Evolutionary conservation across 352 stramenopile species (phyloP).

Genomic region (Pythium apleroticum): DNA sequence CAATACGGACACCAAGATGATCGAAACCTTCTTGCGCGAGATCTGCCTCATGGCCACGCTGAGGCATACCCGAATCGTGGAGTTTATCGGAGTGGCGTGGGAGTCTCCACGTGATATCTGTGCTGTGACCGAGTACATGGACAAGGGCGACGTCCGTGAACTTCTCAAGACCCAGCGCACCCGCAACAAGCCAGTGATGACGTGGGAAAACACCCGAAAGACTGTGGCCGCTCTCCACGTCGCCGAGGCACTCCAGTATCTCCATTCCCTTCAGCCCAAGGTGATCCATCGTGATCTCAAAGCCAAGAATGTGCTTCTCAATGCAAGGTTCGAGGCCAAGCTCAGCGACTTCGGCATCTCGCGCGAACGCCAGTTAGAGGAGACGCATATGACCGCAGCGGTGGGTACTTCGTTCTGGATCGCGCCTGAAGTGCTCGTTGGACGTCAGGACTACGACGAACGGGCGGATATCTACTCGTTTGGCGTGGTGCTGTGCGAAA

Average conservation of each 20-base stretch:
- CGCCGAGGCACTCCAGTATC: conserved; percentile 39
- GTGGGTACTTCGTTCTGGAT: conserved; percentile 32
- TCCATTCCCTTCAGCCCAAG: conserved; percentile 25
- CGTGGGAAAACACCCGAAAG: conserved; percentile 48
- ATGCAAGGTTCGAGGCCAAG: conserved; percentile 43
- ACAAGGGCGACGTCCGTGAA: conserved; percentile 22
- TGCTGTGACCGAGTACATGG: conserved; percentile 28
- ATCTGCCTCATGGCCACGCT: conserved; percentile 32
- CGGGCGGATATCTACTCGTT: conserved; percentile 28
- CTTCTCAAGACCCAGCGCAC: conserved; percentile 1
- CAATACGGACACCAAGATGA: conserved; percentile 15
- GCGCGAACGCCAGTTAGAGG: conserved; percentile 53
- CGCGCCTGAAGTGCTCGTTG: conserved; percentile 26
- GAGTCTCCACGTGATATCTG: conserved; percentile 18
- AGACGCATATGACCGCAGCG: conserved; percentile 62
- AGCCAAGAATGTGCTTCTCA: conserved; percentile 23
- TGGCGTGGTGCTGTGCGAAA: conserved; percentile 27
- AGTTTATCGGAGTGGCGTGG: conserved; percentile 31
- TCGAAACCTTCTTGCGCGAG: conserved; percentile 33
- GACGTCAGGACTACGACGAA: conserved; percentile 21
- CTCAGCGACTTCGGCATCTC: conserved; percentile 80
- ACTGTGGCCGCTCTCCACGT: conserved; percentile 50
- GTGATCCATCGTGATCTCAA: conserved; percentile 26
- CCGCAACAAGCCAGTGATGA: not conserved
- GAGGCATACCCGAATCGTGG: conserved; percentile 20